Evolutionary conservation across 495 filamentous ascomycete species (phyloP).

Genomic region (Talaromyces ruber): DNA sequence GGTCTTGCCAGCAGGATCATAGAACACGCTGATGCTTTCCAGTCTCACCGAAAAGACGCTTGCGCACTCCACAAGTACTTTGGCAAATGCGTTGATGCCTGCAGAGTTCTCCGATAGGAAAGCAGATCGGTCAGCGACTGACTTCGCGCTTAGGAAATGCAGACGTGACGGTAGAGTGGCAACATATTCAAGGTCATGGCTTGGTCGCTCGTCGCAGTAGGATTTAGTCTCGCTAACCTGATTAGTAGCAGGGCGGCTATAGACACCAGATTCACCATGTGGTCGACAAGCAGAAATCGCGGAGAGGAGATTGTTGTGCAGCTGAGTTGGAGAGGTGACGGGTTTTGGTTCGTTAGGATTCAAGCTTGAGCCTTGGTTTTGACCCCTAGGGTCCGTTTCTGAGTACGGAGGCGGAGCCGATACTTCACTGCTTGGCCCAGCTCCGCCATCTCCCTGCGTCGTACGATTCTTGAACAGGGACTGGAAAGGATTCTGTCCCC

Average conservation of each 20-base stretch:
- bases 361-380: neutral
- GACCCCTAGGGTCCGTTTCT: slow-evolving; percentile 27
- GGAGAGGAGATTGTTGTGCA: slow-evolving; percentile 57
- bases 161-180: slow-evolving; percentile 63
- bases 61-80: slow-evolving; percentile 59
- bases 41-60: slow-evolving; percentile 57
- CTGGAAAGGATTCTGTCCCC: slow-evolving; percentile 45
- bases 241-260: slow-evolving; percentile 59
- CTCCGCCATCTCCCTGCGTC: neutral
- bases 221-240: slow-evolving; percentile 75
- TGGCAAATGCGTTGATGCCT: slow-evolving; percentile 62
- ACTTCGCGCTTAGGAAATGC: slow-evolving; percentile 60
- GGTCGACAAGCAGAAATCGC: slow-evolving; percentile 76
- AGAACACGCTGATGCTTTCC: slow-evolving; percentile 72
- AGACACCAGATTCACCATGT: slow-evolving; percentile 63
- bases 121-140: slow-evolving; percentile 35
- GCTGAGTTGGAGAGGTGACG: slow-evolving; percentile 39
- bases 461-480: slow-evolving; percentile 16
- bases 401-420: slow-evolving; percentile 38
- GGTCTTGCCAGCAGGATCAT: slow-evolving; percentile 65
- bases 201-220: slow-evolving; percentile 78
- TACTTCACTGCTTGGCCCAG: slow-evolving; percentile 6
- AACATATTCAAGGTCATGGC: slow-evolving; percentile 69
- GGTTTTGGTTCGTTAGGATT: slow-evolving; percentile 28
- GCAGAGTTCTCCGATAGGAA: slow-evolving; percentile 57